Evolutionary conservation across 768 basidiomycete genomes (phyloP).

Genomic region (Pisolithus sp.): DNA sequence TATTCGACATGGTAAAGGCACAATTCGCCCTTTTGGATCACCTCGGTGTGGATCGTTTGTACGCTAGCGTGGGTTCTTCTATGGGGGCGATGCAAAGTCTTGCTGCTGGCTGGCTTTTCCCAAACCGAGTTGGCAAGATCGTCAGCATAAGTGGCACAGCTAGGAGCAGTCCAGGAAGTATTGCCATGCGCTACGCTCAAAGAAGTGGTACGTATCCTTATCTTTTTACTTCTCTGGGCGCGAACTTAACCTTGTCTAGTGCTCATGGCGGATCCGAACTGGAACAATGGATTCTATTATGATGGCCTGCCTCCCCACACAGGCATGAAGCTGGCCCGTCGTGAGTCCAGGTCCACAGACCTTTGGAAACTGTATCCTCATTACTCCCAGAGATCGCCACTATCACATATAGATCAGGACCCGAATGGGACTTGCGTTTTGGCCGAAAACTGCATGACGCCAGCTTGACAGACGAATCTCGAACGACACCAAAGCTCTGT

Average conservation of each 20-base stretch:
- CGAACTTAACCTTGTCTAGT: slow-evolving; percentile 43
- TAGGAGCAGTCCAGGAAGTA: slow-evolving; percentile 81
- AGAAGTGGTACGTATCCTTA: slow-evolving; percentile 64
- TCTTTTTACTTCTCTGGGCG: background rate
- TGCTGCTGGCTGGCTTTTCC: slow-evolving; percentile 89
- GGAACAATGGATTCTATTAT: slow-evolving; percentile 99
- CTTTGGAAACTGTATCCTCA: background rate
- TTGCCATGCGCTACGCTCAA: slow-evolving; percentile 96
- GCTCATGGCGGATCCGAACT: slow-evolving; percentile 98
- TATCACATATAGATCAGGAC: slow-evolving; percentile 97
- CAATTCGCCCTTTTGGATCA: slow-evolving; percentile 84
- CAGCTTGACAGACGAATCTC: slow-evolving; percentile 8
- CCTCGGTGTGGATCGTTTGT: slow-evolving; percentile 76
- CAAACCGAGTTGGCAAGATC: slow-evolving; percentile 81
- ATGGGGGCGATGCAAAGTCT: slow-evolving; percentile 99
- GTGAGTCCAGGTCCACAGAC: slow-evolving; percentile 41
- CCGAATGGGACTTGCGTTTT: slow-evolving; percentile 99
- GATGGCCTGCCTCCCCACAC: slow-evolving; percentile 91
- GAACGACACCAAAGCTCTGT: slow-evolving; percentile 67
- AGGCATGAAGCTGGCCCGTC: slow-evolving; percentile 97
- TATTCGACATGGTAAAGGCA: slow-evolving; percentile 97
- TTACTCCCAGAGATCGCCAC: slow-evolving; percentile 83
- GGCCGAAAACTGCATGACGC: slow-evolving; percentile 60
- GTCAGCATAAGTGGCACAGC: slow-evolving; percentile 95
- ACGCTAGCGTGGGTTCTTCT: slow-evolving; percentile 89